These are phyloP conservation scores for Cordyceps tenuipes DNA, from an alignment of 2,329 filamentous ascomycete genomes.

Conservation along the genomic window DNA sequence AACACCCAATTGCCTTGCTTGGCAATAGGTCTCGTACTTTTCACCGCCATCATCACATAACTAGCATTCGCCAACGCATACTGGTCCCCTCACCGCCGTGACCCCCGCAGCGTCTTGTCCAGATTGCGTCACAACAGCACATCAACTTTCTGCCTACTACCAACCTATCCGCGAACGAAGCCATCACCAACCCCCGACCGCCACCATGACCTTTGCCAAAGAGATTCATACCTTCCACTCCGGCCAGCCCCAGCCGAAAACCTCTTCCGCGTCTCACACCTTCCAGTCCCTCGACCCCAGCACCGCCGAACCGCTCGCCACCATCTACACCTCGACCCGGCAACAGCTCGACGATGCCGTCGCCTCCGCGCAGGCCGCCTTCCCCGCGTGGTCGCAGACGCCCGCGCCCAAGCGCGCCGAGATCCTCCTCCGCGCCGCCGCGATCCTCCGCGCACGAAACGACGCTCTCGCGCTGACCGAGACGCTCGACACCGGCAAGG, in stretches of 20 bases:
- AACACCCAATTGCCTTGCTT: neutral
- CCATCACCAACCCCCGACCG: neutral
- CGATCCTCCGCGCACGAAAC: constrained; percentile 65
- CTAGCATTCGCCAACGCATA: neutral
- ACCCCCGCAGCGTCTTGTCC: neutral
- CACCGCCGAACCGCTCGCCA: constrained; percentile 58
- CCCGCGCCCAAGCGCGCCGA: constrained; percentile 66
- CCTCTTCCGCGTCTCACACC: constrained; percentile 48
- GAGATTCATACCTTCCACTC: constrained; percentile 63
- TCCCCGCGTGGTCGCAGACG: constrained; percentile 67
- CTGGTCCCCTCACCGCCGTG: neutral
- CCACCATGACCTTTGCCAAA: constrained; percentile 27
- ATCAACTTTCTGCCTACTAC: neutral
- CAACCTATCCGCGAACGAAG: neutral
- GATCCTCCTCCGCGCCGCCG: constrained; percentile 68
- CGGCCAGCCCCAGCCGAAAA: constrained; percentile 53
- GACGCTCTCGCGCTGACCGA: constrained; percentile 72
- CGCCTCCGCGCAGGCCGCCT: constrained; percentile 60
- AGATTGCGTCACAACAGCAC: neutral
- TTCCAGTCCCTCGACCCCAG: constrained; percentile 71
- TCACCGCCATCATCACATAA: neutral
- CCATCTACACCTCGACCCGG: constrained; percentile 61
- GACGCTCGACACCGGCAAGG: constrained; percentile 80
- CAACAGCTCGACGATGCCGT: constrained; percentile 65
- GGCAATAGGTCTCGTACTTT: neutral